phyloP scores from a whole-genome alignment of 1,284 basidiomycete species.

The Volvariella surrecta region DNA sequence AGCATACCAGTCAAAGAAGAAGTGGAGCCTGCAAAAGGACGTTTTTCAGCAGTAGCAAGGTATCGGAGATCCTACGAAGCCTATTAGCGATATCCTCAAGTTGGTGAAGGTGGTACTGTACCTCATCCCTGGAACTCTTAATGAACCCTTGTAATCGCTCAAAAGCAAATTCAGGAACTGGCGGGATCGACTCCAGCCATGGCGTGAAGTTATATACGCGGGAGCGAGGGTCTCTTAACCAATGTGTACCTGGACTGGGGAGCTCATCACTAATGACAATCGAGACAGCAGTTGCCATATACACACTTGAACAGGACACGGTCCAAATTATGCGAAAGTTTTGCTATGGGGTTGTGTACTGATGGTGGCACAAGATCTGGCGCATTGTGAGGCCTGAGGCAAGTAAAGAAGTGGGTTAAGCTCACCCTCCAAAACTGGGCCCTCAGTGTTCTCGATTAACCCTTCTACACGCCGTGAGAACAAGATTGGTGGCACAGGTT shows the following conservation, averaged over 20 bases:
- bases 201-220: constrained; percentile 83
- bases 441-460: constrained; percentile 22
- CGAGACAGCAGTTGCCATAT: neutral
- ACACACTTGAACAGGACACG: constrained; percentile 80
- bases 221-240: constrained; percentile 82
- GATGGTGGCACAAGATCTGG: constrained; percentile 40
- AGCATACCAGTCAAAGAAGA: constrained; percentile 86
- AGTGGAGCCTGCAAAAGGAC: constrained; percentile 80
- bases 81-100: constrained; percentile 1
- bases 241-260: constrained; percentile 82
- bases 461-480: constrained; percentile 32
- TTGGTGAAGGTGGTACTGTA: constrained; percentile 16
- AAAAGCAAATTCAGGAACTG: constrained; percentile 88
- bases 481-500: constrained; percentile 5
- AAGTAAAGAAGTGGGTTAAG: neutral
- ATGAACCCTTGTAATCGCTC: constrained; percentile 73
- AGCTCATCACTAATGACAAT: constrained; percentile 1
- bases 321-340: constrained; percentile 71
- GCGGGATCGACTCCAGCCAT: constrained; percentile 64
- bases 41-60: constrained; percentile 52
- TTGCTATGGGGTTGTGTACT: constrained; percentile 54
- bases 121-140: constrained; percentile 75
- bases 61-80: constrained; percentile 49
- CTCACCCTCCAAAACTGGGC: constrained; percentile 18
- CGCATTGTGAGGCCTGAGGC: neutral